These are phyloP conservation scores for Ramularia collo-cygni DNA, from an alignment of 2,329 filamentous ascomycete genomes.

Conservation along the genomic window DNA sequence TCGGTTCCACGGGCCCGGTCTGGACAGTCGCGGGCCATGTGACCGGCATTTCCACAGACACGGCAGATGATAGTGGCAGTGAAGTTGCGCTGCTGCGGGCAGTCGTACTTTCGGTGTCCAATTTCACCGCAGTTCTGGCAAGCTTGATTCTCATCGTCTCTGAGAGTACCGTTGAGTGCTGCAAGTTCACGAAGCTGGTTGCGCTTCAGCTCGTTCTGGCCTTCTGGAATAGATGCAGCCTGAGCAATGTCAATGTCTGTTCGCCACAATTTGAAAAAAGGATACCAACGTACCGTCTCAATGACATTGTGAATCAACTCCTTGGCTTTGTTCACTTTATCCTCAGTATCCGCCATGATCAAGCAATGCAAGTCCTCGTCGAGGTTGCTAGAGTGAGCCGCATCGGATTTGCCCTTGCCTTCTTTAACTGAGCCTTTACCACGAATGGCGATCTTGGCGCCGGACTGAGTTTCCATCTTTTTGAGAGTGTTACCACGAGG, in stretches of 20 bases:
- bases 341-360: conserved; percentile 99
- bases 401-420: conserved; percentile 97
- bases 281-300: conserved; percentile 62
- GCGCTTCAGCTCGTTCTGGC: conserved; percentile 96
- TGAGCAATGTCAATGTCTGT: conserved; percentile 38
- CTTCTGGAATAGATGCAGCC: conserved; percentile 97
- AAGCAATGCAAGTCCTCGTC: conserved; percentile 98
- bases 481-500: conserved; percentile 99
- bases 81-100: conserved; percentile 93
- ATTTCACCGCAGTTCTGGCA: conserved; percentile 99
- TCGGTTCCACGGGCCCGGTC: conserved; percentile 84
- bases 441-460: conserved; percentile 97
- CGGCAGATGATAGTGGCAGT: conserved; percentile 99
- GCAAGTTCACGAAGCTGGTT: conserved; percentile 97
- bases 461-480: conserved; percentile 98
- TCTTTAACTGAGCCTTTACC: conserved; percentile 99
- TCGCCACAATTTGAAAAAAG: conserved; percentile 35
- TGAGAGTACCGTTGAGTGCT: conserved; percentile 95
- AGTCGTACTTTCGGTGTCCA: conserved; percentile 97
- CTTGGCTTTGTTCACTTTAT: conserved; percentile 99
- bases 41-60: conserved; percentile 93
- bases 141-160: conserved; percentile 98
- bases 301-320: conserved; percentile 98
- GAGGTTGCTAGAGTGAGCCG: conserved; percentile 98
- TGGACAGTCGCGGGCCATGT: conserved; percentile 97